A percentile compares a stretch with the other conserved stretches of the same genome.
phyloP scores from a whole-genome alignment of 139 green algal species.

The Closterium sp. region DNA sequence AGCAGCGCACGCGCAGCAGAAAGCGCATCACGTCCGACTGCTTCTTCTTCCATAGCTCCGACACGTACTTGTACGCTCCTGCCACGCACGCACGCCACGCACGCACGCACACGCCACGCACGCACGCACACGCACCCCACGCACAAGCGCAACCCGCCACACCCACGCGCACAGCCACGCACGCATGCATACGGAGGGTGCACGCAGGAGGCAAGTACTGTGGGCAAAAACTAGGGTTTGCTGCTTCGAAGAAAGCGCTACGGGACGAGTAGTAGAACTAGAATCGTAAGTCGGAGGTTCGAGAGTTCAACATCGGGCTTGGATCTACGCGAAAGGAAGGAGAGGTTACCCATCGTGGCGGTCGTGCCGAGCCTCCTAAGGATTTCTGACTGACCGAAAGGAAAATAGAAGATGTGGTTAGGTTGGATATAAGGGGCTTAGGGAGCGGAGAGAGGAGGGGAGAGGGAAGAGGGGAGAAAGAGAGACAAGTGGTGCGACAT shows the following conservation, averaged over 20 bases:
- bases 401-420: background rate
- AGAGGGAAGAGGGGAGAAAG: background rate
- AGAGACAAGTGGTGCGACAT: background rate
- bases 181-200: background rate
- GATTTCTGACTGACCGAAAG: background rate
- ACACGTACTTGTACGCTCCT: slow-evolving; percentile 86
- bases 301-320: too few relatives aligned
- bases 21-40: slow-evolving; percentile 99
- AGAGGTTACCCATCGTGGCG: background rate
- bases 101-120: background rate
- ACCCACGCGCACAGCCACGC: slow-evolving; percentile 5
- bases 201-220: background rate
- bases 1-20: slow-evolving; percentile 96
- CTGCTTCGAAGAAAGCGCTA: background rate
- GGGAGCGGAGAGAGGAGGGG: background rate
- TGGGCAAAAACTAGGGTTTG: background rate
- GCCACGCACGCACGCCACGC: background rate
- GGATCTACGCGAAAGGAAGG: background rate
- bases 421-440: background rate
- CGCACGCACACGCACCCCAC: background rate
- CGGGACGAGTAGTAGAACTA: background rate
- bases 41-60: slow-evolving; percentile 98
- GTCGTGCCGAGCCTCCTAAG: background rate
- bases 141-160: too few relatives aligned
- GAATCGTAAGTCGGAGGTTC: too few relatives aligned